A percentile compares a stretch with the other conserved stretches of the same genome.
phyloP scores from a whole-genome alignment of 352 stramenopile species.

The Pythium phragmitis region DNA sequence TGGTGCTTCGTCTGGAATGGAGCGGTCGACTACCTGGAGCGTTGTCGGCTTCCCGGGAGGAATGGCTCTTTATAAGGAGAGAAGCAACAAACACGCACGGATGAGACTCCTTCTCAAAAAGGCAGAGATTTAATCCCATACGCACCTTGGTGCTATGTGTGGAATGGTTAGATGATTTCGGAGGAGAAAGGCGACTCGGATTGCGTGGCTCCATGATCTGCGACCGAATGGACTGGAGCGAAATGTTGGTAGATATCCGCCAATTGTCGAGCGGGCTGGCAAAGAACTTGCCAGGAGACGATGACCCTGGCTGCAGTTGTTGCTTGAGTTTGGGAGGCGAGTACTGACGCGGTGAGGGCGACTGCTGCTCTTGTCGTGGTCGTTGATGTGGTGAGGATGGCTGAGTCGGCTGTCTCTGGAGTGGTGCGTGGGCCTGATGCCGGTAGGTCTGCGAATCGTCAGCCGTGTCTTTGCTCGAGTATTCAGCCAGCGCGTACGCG shows the following conservation, averaged over 20 bases:
- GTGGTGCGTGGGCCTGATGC: neutral
- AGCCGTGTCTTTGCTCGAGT: conserved; percentile 27
- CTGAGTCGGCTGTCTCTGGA: neutral
- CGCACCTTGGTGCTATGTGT: conserved; percentile 19
- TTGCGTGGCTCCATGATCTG: conserved; percentile 19
- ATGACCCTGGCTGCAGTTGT: conserved; percentile 11
- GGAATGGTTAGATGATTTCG: conserved; percentile 11
- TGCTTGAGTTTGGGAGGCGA: conserved; percentile 12
- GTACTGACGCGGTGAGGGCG: neutral
- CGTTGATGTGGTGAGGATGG: neutral
- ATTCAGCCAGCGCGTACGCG: conserved; percentile 42
- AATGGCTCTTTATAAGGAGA: neutral
- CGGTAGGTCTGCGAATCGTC: conserved; percentile 29
- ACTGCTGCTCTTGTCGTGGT: neutral
- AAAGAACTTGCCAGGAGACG: conserved; percentile 20
- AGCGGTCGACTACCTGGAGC: neutral
- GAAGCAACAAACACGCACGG: neutral
- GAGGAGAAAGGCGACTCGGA: conserved; percentile 13
- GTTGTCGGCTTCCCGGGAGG: neutral
- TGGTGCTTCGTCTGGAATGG: neutral
- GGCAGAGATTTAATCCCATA: neutral
- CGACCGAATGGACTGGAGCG: conserved; percentile 13
- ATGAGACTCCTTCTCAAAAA: neutral
- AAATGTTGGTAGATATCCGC: conserved; percentile 1
- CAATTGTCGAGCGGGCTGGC: conserved; percentile 21